Evolutionary conservation across 208 protist genomes (phyloP), one percentile per base, ranked within the genome.

Genomic region (Acanthamoeba triangularis): DNA sequence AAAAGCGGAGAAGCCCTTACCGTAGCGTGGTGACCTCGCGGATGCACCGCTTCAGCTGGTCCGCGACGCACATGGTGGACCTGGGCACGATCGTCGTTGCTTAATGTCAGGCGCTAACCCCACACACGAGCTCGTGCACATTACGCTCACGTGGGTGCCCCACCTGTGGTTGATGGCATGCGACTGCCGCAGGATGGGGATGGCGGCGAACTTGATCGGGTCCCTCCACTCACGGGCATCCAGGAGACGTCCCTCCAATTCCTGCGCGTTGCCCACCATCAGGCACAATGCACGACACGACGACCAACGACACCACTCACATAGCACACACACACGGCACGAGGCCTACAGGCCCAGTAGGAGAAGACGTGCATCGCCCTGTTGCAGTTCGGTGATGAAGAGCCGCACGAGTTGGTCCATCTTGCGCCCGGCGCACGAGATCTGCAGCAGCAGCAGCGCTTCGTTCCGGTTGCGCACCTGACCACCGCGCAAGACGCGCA

Each of bases 401-500:
- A 82, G 41, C 74, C 49, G 35, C 11, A 82, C 41, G 74, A 82
- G 74, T 5, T 82, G 74, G 41, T 82, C 74, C 74, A 82, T 3
- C 41, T 82, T 82, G 37, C 41, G 74, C 30, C 74, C 74, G 37
- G 74, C 74, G 23, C 74, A 82, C 2, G 74, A 82, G 2, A 82
- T 52, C 37, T 82, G 74, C 23, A 82, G 20, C 33, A 82, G 74
- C 35, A 82, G 74, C 13, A 52, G 33, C 74, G 74, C 74, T 25
- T 82, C 74, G 74, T 82, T 82, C 16, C 74, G 33, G 37, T 49
- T 82, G 33, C 74, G 74, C 41, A 82, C 74, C n/a, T 82, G 23
- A 11, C 67, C 33, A 76, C 35, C n/a, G 6, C 44, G 23, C 67
- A 41, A 76, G 35, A 16, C n/a, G 3, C n/a, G 35, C 10, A 13